Conservation (phyloP, 2,329 filamentous ascomycete genomes). For the Cladobotryum protrusum region DNA sequence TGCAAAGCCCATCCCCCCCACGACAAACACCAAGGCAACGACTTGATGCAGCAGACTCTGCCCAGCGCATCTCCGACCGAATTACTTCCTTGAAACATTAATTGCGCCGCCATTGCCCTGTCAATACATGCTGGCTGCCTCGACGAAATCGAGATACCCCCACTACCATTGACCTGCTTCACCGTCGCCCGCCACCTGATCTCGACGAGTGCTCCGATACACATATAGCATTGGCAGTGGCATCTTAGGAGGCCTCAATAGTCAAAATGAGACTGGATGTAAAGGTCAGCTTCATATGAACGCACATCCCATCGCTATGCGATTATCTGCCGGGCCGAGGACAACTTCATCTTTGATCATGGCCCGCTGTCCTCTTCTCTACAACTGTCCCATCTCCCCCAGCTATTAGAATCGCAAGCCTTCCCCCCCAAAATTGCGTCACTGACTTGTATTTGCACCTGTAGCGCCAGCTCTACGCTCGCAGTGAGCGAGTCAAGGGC, state of each 20-base stretch:
- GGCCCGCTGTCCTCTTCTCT: too few species aligned
- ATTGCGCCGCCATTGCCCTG: neutral
- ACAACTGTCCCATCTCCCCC: neutral
- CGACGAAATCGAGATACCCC: conserved; percentile 8
- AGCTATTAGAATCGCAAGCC: neutral
- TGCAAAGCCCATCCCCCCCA: conserved; percentile 3
- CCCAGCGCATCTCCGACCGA: conserved; percentile 1
- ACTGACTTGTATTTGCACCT: conserved; percentile 1
- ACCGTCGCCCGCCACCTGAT: conserved; percentile 17
- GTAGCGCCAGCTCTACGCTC: conserved; percentile 52
- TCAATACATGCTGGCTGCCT: conserved; percentile 7
- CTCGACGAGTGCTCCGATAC: neutral
- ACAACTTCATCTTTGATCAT: too few species aligned
- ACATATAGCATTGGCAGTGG: neutral
- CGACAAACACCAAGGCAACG: conserved; percentile 6
- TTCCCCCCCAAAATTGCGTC: neutral
- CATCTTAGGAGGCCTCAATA: conserved; percentile 2
- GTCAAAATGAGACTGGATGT: conserved; percentile 38
- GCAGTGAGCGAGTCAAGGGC: conserved; percentile 93
- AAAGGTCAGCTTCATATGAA: conserved; percentile 27
- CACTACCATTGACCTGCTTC: too few species aligned
- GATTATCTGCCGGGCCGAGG: too few species aligned
- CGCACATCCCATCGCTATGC: neutral
- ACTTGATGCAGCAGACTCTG: conserved; percentile 9
- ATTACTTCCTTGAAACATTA: neutral